These are phyloP conservation scores for Hypomyces perniciosus DNA, from an alignment of 2,329 filamentous ascomycete species.

Conservation along the genomic window DNA sequence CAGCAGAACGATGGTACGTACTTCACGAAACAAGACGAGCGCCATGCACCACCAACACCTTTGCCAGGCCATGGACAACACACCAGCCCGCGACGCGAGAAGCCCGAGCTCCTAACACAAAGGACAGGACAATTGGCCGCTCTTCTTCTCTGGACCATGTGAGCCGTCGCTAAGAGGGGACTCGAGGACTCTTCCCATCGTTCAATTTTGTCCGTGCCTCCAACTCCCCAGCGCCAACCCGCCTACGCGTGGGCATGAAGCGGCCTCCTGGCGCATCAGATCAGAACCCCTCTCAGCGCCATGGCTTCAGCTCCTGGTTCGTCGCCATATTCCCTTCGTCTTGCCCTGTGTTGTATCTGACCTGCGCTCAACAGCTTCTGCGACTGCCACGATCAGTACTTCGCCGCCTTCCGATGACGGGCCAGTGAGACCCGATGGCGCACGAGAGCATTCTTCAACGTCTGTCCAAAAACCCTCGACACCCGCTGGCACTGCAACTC, in stretches of 20 bases:
- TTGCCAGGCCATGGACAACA: slow-evolving; percentile 8
- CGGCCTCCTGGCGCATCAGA: slow-evolving; percentile 14
- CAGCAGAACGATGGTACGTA: background rate
- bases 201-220: background rate
- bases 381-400: slow-evolving; percentile 10
- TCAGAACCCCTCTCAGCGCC: slow-evolving; percentile 17
- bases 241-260: slow-evolving; percentile 16
- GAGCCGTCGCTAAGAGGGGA: slow-evolving; percentile 7
- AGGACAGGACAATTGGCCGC: slow-evolving; percentile 6
- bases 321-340: slow-evolving; percentile 12
- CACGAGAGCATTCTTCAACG: slow-evolving; percentile 5
- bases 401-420: slow-evolving; percentile 4
- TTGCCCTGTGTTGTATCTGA: slow-evolving; percentile 14
- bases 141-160: slow-evolving; percentile 4
- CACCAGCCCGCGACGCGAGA: slow-evolving; percentile 6
- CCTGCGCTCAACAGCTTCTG: slow-evolving; percentile 13
- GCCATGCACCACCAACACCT: slow-evolving; percentile 11
- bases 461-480: slow-evolving; percentile 3
- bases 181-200: background rate
- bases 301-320: slow-evolving; percentile 25
- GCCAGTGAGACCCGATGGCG: slow-evolving; percentile 5
- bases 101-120: slow-evolving; percentile 3
- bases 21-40: slow-evolving; percentile 6
- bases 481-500: slow-evolving; percentile 6
- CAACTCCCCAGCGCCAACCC: slow-evolving; percentile 5